Evolutionary conservation across 495 filamentous ascomycete genomes (phyloP).

Genomic region (Neurospora africana): DNA sequence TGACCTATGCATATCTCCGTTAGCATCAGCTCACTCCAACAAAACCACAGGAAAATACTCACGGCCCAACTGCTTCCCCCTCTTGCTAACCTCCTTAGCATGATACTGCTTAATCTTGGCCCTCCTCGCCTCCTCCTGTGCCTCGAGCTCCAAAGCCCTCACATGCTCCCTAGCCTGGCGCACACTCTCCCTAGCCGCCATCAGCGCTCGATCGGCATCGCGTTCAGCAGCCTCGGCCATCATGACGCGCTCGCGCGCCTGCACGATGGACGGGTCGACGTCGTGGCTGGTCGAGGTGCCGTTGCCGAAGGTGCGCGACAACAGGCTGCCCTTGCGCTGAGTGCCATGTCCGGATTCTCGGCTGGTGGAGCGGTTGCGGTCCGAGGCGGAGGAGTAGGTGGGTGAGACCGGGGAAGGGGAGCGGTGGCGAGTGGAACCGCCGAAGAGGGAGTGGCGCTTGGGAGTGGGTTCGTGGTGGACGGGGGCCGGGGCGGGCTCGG

Average conservation of each 20-base stretch:
- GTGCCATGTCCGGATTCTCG: slow-evolving; percentile 6
- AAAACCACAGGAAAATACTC: slow-evolving; percentile 20
- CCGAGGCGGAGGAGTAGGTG: slow-evolving; percentile 17
- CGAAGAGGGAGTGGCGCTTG: slow-evolving; percentile 32
- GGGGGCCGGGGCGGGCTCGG: slow-evolving; percentile 22
- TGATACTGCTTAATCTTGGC: slow-evolving; percentile 60
- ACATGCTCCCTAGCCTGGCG: slow-evolving; percentile 53
- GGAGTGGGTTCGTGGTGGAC: slow-evolving; percentile 17
- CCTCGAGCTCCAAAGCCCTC: slow-evolving; percentile 51
- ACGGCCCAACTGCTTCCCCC: slow-evolving; percentile 56
- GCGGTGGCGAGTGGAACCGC: slow-evolving; percentile 23
- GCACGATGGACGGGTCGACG: slow-evolving; percentile 48
- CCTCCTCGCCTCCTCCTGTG: slow-evolving; percentile 44
- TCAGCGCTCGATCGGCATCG: slow-evolving; percentile 51
- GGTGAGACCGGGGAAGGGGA: slow-evolving; percentile 26
- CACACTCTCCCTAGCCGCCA: slow-evolving; percentile 44
- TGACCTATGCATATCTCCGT: too few species aligned
- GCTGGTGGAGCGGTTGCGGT: slow-evolving; percentile 8
- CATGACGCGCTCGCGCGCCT: slow-evolving; percentile 47
- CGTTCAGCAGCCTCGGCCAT: slow-evolving; percentile 48
- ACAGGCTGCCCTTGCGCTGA: slow-evolving; percentile 21
- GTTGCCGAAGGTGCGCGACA: slow-evolving; percentile 35
- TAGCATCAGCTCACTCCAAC: too few species aligned
- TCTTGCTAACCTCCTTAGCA: slow-evolving; percentile 51
- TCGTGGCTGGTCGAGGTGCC: slow-evolving; percentile 21